Evolutionary conservation across 2,329 filamentous ascomycete genomes (phyloP).

Genomic region (Trichoderma simmonsii): DNA sequence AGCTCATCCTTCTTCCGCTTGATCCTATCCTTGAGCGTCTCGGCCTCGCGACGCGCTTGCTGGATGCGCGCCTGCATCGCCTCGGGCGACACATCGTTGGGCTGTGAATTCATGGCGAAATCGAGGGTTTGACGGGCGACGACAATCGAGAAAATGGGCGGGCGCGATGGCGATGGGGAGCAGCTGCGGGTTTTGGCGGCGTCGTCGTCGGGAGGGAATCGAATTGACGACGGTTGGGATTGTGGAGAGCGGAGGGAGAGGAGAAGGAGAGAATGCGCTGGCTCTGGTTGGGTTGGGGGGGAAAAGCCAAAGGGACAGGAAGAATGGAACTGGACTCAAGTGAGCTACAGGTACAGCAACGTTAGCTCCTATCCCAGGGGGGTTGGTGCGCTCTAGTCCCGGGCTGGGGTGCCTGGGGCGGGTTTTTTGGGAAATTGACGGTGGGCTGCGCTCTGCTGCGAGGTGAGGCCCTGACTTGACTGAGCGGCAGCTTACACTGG

Average conservation of each 20-base stretch:
- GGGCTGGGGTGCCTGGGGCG: slow-evolving; percentile 17
- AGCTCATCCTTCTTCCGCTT: slow-evolving; percentile 99
- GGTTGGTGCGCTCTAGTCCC: slow-evolving; percentile 23
- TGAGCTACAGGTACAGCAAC: slow-evolving; percentile 26
- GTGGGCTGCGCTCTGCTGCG: not conserved
- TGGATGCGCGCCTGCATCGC: slow-evolving; percentile 92
- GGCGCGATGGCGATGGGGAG: slow-evolving; percentile 16
- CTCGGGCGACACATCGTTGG: slow-evolving; percentile 65
- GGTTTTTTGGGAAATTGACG: slow-evolving; percentile 12
- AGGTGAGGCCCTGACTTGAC: no score
- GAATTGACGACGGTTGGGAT: slow-evolving; percentile 27
- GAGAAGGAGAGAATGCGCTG: slow-evolving; percentile 23
- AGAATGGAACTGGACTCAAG: slow-evolving; percentile 19
- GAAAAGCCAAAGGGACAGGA: not conserved
- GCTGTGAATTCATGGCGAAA: slow-evolving; percentile 53
- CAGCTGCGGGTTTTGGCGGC: slow-evolving; percentile 13
- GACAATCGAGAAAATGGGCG: slow-evolving; percentile 19
- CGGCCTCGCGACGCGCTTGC: slow-evolving; percentile 91
- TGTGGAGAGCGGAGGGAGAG: slow-evolving; percentile 35
- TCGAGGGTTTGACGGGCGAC: slow-evolving; percentile 17
- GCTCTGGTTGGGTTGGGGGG: slow-evolving; percentile 15
- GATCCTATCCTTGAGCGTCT: slow-evolving; percentile 96
- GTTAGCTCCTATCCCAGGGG: slow-evolving; percentile 19
- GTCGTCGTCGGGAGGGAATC: slow-evolving; percentile 27
- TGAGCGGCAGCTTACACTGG: not conserved